Evolutionary conservation across 2,329 filamentous ascomycete genomes (phyloP).

Genomic region (Diplodia mutila): DNA sequence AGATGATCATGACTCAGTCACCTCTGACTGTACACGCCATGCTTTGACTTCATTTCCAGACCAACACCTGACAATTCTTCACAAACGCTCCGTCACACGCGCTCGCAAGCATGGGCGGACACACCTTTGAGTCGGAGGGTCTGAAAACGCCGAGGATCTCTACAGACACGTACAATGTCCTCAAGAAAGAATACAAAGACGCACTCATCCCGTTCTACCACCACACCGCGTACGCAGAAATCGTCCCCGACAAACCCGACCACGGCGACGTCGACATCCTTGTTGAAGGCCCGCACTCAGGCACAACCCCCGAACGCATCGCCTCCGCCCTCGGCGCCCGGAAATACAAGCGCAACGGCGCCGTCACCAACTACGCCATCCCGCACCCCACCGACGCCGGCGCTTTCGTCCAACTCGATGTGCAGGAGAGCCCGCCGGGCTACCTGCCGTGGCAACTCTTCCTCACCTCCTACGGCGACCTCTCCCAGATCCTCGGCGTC

Average conservation of each 20-base stretch:
- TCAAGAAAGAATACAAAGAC: conserved; percentile 53
- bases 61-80: background rate
- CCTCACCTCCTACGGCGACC: conserved; percentile 72
- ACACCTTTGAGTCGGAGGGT: conserved; percentile 5
- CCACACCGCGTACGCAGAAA: conserved; percentile 63
- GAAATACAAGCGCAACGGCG: conserved; percentile 30
- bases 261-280: conserved; percentile 77
- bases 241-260: conserved; percentile 69
- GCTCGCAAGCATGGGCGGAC: conserved; percentile 2
- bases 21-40: background rate
- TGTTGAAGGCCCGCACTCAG: conserved; percentile 44
- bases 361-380: conserved; percentile 55
- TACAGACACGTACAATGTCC: conserved; percentile 56
- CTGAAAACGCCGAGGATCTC: conserved; percentile 10
- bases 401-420: conserved; percentile 69
- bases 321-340: conserved; percentile 52
- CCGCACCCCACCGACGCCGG: conserved; percentile 37
- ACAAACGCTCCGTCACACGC: background rate
- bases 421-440: conserved; percentile 56
- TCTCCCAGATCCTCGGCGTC: conserved; percentile 68
- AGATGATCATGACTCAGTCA: background rate
- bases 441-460: conserved; percentile 66
- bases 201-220: conserved; percentile 58
- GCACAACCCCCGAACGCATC: conserved; percentile 39
- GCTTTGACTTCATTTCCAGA: background rate